A percentile compares a stretch with the other conserved stretches of the same genome.
Evolutionary conservation across 2,329 filamentous ascomycete species (phyloP).

Genomic region (Furcasterigmium furcatum): DNA sequence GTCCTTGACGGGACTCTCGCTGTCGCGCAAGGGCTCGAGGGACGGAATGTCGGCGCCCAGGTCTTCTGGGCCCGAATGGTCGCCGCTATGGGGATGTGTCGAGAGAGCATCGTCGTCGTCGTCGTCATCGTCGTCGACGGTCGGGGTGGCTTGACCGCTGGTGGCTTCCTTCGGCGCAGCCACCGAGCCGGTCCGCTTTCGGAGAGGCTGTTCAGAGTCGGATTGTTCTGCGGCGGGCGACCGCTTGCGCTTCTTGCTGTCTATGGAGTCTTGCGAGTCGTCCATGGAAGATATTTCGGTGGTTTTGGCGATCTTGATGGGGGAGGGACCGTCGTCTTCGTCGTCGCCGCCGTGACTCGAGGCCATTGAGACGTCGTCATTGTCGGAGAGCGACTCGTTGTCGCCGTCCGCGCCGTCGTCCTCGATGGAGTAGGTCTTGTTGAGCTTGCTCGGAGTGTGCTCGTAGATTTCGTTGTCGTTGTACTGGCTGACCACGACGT

Average conservation of each 20-base stretch:
- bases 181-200: conserved; percentile 52
- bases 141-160: conserved; percentile 18
- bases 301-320: conserved; percentile 24
- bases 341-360: conserved; percentile 31
- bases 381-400: conserved; percentile 36
- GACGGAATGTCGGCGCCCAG: conserved; percentile 34
- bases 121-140: conserved; percentile 30
- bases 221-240: conserved; percentile 40
- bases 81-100: conserved; percentile 30
- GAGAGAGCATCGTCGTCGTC: conserved; percentile 30
- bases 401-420: conserved; percentile 33
- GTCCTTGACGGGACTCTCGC: conserved; percentile 13
- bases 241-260: conserved; percentile 49
- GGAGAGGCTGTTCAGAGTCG: conserved; percentile 43
- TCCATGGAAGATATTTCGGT: conserved; percentile 20
- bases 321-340: conserved; percentile 22
- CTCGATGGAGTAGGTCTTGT: conserved; percentile 39
- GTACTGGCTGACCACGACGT: conserved; percentile 57
- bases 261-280: conserved; percentile 29
- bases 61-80: conserved; percentile 43
- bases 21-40: conserved; percentile 25
- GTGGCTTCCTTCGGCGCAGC: conserved; percentile 25
- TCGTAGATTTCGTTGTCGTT: conserved; percentile 54
- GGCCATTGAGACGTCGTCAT: conserved; percentile 32
- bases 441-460: conserved; percentile 74